Base-by-base conservation (phyloP, 106 monocot genomes). In the Dendrobium catenatum region DNA sequence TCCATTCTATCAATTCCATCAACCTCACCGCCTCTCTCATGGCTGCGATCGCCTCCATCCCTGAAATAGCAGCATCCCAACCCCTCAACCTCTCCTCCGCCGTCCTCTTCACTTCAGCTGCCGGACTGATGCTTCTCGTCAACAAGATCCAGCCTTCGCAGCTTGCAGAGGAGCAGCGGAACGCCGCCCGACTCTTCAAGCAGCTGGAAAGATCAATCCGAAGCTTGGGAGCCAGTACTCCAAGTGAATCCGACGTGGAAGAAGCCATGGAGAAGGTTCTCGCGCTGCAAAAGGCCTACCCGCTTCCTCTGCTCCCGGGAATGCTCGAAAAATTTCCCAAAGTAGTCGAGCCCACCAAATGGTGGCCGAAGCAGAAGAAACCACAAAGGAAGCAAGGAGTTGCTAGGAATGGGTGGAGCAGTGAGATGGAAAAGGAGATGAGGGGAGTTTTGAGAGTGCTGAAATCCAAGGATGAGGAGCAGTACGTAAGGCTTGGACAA, bases 71-170 rank as follows among this genome's bases (percentile, higher is more conserved):
- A 0, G 88, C 80, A 85, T 91, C 84, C 90, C 1, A 89, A 85
- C 0, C 4, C 51, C 37, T 37, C 37, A 37, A 37, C 37, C 37
- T 92, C 33, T 79, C 90, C 9, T 90, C 72, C 72, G 31, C 37
- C 37, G 72, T 72, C 72, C 72, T 72, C 29, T 72, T 72, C 72
- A 0, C 72, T 29, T 29, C 72, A 9, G 72, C 72, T 29, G 2
- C 72, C 72, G 72, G 33, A 4, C 29, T 72, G 33, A 72, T 72
- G 72, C 72, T 89, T 76, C 3, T 82, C 22, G 51, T 86, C 55
- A 94, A 94, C 89, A 92, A 88, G 82, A 84, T 97, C 54, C 96
- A 97, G 82, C 96, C 96, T 0, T 90, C 96, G 10, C 96, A 97
- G 85, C 92, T 97, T 9, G 96, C 94, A 0, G 92, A 94, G 78